Percentiles rank a stretch among this genome's conserved stretches.
These are phyloP conservation scores for Leptographium procerum DNA, from an alignment of 2,329 filamentous ascomycete species.

Conservation along the genomic window DNA sequence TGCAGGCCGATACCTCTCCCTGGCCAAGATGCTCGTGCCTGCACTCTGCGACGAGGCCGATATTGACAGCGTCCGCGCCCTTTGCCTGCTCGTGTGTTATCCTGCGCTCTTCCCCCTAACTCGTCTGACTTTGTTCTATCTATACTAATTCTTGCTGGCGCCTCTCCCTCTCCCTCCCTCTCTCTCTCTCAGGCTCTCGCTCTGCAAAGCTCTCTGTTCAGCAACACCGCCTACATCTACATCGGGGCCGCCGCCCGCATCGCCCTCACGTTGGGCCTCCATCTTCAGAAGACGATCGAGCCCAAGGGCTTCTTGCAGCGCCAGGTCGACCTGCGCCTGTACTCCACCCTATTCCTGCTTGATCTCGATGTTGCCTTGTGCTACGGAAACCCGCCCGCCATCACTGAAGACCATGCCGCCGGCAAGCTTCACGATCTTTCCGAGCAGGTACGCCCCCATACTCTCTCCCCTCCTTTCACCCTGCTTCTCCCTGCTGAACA, in stretches of 20 bases:
- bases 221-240: constrained; percentile 17
- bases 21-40: constrained; percentile 16
- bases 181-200: constrained; percentile 10
- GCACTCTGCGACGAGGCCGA: constrained; percentile 17
- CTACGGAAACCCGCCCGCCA: constrained; percentile 17
- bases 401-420: constrained; percentile 13
- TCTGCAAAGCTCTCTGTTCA: constrained; percentile 15
- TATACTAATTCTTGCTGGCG: too few relatives aligned
- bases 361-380: constrained; percentile 17
- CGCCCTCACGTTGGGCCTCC: constrained; percentile 16
- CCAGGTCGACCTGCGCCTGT: constrained; percentile 16
- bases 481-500: neutral
- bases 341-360: constrained; percentile 16
- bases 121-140: neutral
- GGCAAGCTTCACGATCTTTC: constrained; percentile 9
- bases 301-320: constrained; percentile 15
- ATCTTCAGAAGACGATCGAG: constrained; percentile 14
- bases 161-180: too few relatives aligned
- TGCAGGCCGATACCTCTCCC: constrained; percentile 13
- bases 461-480: neutral
- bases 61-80: constrained; percentile 16
- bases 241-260: constrained; percentile 17
- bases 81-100: constrained; percentile 15
- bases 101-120: neutral
- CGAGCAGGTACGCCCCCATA: constrained; percentile 10